Evolutionary conservation across 2,329 filamentous ascomycete species (phyloP).

Genomic region (Paecilomyces dactylethromorphus): DNA sequence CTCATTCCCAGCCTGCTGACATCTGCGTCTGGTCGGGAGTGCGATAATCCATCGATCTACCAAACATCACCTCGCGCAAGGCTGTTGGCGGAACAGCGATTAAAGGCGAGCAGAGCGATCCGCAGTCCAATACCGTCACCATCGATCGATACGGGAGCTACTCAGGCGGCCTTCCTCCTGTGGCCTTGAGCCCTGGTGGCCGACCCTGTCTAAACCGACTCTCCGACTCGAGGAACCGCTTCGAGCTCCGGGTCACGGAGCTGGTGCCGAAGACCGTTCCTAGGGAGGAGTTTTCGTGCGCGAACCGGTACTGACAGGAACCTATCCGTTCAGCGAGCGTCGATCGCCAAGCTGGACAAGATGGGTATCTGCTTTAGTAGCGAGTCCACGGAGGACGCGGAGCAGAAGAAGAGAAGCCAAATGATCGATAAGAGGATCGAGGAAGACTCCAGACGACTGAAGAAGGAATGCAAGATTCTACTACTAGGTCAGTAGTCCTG

Average conservation of each 20-base stretch:
- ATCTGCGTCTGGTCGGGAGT: background rate
- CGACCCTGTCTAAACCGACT: background rate
- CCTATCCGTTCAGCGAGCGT: background rate
- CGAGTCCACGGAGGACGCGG: conserved; percentile 69
- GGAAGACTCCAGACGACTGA: conserved; percentile 86
- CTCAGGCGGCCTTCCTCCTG: conserved; percentile 5
- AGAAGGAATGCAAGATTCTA: conserved; percentile 98
- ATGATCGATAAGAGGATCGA: conserved; percentile 90
- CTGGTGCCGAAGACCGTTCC: background rate
- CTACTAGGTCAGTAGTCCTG: conserved; percentile 66
- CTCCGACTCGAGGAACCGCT: conserved; percentile 17
- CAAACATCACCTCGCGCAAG: background rate
- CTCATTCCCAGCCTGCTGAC: background rate
- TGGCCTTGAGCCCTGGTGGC: conserved; percentile 6
- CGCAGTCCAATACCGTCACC: background rate
- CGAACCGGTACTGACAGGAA: background rate
- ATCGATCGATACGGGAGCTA: background rate
- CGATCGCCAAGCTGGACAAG: conserved; percentile 10
- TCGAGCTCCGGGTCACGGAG: conserved; percentile 11
- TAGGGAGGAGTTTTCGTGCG: background rate
- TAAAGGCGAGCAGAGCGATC: background rate
- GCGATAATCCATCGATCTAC: background rate
- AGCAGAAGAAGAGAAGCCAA: conserved; percentile 94
- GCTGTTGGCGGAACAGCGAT: background rate
- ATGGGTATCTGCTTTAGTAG: conserved; percentile 96